phyloP scores from a whole-genome alignment of 2,329 filamentous ascomycete species.

The Colletotrichum salicis region DNA sequence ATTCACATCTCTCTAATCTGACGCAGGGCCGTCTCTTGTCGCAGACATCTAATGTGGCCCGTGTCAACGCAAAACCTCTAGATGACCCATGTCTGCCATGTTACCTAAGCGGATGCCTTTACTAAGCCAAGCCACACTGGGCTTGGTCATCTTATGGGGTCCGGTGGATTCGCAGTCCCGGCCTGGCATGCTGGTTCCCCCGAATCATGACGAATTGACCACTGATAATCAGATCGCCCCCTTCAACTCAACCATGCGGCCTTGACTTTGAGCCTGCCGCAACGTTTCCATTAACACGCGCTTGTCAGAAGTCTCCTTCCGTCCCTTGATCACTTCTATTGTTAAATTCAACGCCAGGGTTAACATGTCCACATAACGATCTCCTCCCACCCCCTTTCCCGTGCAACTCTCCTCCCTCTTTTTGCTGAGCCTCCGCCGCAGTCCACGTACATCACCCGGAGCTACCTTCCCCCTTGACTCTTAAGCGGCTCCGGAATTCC shows the following conservation, averaged over 20 bases:
- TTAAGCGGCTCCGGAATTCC: not conserved
- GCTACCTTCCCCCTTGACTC: conserved; percentile 13
- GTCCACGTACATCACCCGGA: conserved; percentile 13
- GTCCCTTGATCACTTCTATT: conserved; percentile 22
- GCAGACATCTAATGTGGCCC: not conserved
- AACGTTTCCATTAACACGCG: conserved; percentile 24
- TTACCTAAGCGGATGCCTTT: not conserved
- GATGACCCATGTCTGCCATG: not conserved
- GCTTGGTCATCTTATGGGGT: conserved; percentile 27
- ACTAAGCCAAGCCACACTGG: conserved; percentile 16
- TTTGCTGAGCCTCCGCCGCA: conserved; percentile 20
- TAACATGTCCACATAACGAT: conserved; percentile 4
- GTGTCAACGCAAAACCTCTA: not conserved
- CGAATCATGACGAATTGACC: conserved; percentile 33
- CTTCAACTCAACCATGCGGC: conserved; percentile 15
- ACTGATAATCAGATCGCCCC: conserved; percentile 20
- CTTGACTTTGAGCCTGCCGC: conserved; percentile 14
- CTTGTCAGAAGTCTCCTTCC: conserved; percentile 19
- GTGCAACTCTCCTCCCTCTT: not conserved
- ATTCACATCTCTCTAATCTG: not conserved
- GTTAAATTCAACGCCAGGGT: not conserved
- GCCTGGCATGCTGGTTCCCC: not conserved
- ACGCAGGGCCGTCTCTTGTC: not conserved
- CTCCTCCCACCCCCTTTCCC: conserved; percentile 1
- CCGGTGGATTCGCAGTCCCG: not conserved